Percentiles rank a stretch among this genome's conserved stretches.
These are phyloP conservation scores for Fusarium redolens DNA, from an alignment of 2,329 filamentous ascomycete species.

Conservation along the genomic window DNA sequence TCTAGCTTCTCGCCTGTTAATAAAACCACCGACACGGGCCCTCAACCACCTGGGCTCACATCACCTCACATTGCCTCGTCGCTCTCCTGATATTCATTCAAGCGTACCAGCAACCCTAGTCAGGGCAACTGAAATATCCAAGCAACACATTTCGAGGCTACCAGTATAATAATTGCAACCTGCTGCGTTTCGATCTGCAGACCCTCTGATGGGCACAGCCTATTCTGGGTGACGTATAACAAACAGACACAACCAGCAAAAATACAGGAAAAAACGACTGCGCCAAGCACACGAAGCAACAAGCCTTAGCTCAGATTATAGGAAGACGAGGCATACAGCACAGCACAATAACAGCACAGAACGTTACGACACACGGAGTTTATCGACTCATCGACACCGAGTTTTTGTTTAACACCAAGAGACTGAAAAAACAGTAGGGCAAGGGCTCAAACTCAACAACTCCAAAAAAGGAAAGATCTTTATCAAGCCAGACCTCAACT, in stretches of 20 bases:
- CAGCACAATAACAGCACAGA: background rate
- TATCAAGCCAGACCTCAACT: slow-evolving; percentile 23
- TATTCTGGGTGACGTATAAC: slow-evolving; percentile 42
- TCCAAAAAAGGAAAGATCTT: slow-evolving; percentile 33
- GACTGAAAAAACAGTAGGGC: slow-evolving; percentile 21
- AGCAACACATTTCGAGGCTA: slow-evolving; percentile 37
- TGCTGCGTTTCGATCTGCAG: slow-evolving; percentile 37
- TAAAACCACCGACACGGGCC: slow-evolving; percentile 40
- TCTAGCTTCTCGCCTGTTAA: slow-evolving; percentile 23
- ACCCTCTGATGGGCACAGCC: slow-evolving; percentile 36
- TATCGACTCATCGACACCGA: slow-evolving; percentile 20
- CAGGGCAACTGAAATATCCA: slow-evolving; percentile 40
- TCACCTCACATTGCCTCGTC: slow-evolving; percentile 45
- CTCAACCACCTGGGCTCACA: slow-evolving; percentile 40
- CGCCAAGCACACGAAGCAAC: slow-evolving; percentile 37
- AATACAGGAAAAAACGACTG: slow-evolving; percentile 22
- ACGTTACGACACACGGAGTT: slow-evolving; percentile 10
- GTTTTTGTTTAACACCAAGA: background rate
- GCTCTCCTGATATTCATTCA: slow-evolving; percentile 45
- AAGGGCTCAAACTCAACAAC: slow-evolving; percentile 38
- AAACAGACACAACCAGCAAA: slow-evolving; percentile 33
- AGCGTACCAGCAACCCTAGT: slow-evolving; percentile 34
- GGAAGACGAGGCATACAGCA: slow-evolving; percentile 30
- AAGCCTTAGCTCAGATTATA: slow-evolving; percentile 27
- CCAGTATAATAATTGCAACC: slow-evolving; percentile 41